phyloP scores from a whole-genome alignment of 768 basidiomycete genomes.

The Agaricus sinodeliciosus region DNA sequence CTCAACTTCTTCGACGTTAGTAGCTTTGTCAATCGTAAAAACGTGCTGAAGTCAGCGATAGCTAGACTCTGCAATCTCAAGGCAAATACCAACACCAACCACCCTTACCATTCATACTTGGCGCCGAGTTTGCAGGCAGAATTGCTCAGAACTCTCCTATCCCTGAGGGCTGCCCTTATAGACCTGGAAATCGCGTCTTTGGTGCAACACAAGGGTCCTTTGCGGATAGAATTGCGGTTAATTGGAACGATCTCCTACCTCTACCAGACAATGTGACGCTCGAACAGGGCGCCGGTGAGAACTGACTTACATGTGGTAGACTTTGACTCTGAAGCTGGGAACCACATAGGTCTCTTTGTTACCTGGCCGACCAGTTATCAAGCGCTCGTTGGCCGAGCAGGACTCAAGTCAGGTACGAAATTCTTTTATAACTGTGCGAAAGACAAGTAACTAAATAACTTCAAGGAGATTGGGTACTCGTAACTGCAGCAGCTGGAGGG shows the following conservation, averaged over 20 bases:
- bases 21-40: background rate
- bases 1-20: constrained; percentile 74
- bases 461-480: constrained; percentile 83
- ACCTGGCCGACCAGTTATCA: constrained; percentile 95
- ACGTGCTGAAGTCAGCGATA: constrained; percentile 10
- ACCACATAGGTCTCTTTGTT: constrained; percentile 59
- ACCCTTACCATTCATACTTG: constrained; percentile 78
- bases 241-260: constrained; percentile 44
- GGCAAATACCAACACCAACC: constrained; percentile 88
- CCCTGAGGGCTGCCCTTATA: constrained; percentile 71
- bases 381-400: constrained; percentile 79
- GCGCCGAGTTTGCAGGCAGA: constrained; percentile 79
- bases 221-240: constrained; percentile 65
- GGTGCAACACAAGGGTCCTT: constrained; percentile 76
- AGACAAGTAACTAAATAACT: background rate
- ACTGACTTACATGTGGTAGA: background rate
- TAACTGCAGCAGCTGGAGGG: constrained; percentile 94
- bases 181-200: constrained; percentile 84
- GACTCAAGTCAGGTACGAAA: constrained; percentile 61
- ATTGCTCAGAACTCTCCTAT: constrained; percentile 68
- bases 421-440: too few relatives aligned
- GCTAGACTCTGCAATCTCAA: constrained; percentile 76
- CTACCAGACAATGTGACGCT: constrained; percentile 74
- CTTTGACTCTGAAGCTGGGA: background rate
- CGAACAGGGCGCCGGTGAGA: constrained; percentile 78